Evolutionary conservation across 2,329 filamentous ascomycete genomes (phyloP).

Genomic region (Pseudocercospora fuligena): DNA sequence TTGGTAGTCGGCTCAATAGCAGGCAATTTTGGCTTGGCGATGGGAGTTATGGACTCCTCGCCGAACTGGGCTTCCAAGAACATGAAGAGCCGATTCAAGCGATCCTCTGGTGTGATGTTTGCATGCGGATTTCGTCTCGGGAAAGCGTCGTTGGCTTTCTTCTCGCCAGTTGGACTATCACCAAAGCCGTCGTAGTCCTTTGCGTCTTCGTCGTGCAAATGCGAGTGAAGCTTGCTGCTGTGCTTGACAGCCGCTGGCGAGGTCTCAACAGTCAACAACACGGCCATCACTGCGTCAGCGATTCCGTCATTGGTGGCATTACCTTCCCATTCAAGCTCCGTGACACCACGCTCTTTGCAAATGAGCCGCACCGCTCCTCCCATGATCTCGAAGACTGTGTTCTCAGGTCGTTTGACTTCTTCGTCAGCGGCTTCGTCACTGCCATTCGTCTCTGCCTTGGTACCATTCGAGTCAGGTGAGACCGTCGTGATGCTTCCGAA

Average conservation of each 20-base stretch:
- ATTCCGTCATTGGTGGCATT: slow-evolving; percentile 98
- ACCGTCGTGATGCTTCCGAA: slow-evolving; percentile 74
- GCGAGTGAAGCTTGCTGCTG: slow-evolving; percentile 59
- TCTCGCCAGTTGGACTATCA: slow-evolving; percentile 18
- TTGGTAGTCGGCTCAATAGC: slow-evolving; percentile 5
- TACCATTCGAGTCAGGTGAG: slow-evolving; percentile 33
- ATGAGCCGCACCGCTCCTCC: slow-evolving; percentile 82
- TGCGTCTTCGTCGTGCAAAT: slow-evolving; percentile 36
- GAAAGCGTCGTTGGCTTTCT: slow-evolving; percentile 1
- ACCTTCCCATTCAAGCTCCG: slow-evolving; percentile 95
- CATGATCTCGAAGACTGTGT: slow-evolving; percentile 72
- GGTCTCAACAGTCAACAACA: slow-evolving; percentile 88
- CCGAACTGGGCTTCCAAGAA: slow-evolving; percentile 98
- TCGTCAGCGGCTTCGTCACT: slow-evolving; percentile 66
- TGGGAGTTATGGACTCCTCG: slow-evolving; percentile 76
- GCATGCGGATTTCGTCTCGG: slow-evolving; percentile 71
- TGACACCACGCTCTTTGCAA: slow-evolving; percentile 64
- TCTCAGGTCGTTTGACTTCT: slow-evolving; percentile 60
- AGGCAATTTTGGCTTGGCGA: slow-evolving; percentile 67
- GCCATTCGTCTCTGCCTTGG: slow-evolving; percentile 25
- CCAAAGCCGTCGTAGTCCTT: slow-evolving; percentile 19
- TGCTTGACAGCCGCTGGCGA: slow-evolving; percentile 93
- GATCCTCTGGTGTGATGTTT: slow-evolving; percentile 72
- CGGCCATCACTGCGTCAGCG: slow-evolving; percentile 94
- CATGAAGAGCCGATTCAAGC: slow-evolving; percentile 84